Evolutionary conservation across 2,329 filamentous ascomycete species (phyloP), one percentile per base, ranked within the genome.

Genomic region (Coniochaeta hoffmannii): DNA sequence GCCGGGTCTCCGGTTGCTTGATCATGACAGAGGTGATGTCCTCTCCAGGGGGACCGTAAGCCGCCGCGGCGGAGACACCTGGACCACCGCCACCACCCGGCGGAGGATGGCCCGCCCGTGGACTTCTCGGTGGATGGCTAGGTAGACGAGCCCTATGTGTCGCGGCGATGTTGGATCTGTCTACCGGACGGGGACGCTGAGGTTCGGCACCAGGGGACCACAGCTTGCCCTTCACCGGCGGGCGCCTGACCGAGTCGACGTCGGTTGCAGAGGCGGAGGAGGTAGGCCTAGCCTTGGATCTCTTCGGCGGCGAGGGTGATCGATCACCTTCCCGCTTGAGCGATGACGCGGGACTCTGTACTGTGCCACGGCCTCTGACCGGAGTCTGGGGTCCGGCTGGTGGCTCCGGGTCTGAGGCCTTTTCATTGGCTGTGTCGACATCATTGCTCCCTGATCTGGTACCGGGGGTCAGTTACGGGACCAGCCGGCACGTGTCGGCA

Each of bases 1-100:
- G 80, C 0, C 85, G 72, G 0, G 85, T 89, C 53, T 86, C 79
- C 0, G 81, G 83, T 61, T 90, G 81, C 12, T 65, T 63, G 10
- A 68, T 61, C 22, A 66, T 53, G 11, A 55, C 46, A 57, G 58
- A 17, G 19, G 57, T 56, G 1, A 53, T 28, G 10, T 64, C 59
- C 4, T 66, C 62, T 6, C 58, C 56, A 2, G 51, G 54, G 9
- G 51, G 49, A 3, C 28, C 49, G 22, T 51, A 51, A 4, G 49
- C 49, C 12, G 49, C 3, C 12, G 44, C n/a, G n/a, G 44, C 22
- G 15, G n/a, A 9, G 24, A 11, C 36, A 41, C 36, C 36, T n/a
- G 8, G 5, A 51, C 28, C 49, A 2, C 49, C 49, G 11, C 49
- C 46, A 17, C 46, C 49, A 6, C 49, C 49, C 7, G 28, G 49